Percentiles rank a stretch among this genome's conserved stretches.
These are phyloP conservation scores for Sclerotinia borealis DNA, from an alignment of 2,329 filamentous ascomycete genomes.

Conservation along the genomic window DNA sequence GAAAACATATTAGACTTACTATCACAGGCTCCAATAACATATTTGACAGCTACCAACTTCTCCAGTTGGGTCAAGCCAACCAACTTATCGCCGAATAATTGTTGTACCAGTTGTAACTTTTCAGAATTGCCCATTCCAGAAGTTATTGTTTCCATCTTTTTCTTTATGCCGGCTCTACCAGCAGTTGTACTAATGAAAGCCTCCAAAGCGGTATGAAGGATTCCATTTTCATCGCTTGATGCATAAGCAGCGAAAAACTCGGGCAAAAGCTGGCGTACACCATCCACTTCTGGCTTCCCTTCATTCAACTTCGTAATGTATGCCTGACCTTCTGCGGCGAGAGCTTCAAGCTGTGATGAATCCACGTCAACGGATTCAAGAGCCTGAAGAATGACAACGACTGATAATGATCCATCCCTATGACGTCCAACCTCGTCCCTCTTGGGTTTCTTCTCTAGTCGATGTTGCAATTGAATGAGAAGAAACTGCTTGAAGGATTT, in stretches of 20 bases:
- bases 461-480: conserved; percentile 19
- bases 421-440: conserved; percentile 8
- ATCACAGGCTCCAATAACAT: conserved; percentile 26
- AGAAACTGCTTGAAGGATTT: conserved; percentile 19
- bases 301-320: conserved; percentile 13
- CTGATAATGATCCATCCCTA: conserved; percentile 13
- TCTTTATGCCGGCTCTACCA: conserved; percentile 21
- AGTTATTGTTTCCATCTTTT: conserved; percentile 15
- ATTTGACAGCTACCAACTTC: conserved; percentile 23
- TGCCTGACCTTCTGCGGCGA: conserved; percentile 14
- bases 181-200: conserved; percentile 19
- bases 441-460: conserved; percentile 18
- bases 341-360: conserved; percentile 14
- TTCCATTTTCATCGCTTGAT: not conserved
- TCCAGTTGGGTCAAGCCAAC: conserved; percentile 19
- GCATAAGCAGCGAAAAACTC: conserved; percentile 22
- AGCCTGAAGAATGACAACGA: conserved; percentile 25
- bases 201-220: not conserved
- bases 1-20: conserved; percentile 18
- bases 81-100: conserved; percentile 17
- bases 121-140: conserved; percentile 17
- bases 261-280: conserved; percentile 13
- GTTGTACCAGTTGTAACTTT: conserved; percentile 24
- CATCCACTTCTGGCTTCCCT: conserved; percentile 15
- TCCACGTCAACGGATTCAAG: conserved; percentile 19